Base-by-base conservation (phyloP, 805 yeast species). In the Candida fluviatilis region DNA sequence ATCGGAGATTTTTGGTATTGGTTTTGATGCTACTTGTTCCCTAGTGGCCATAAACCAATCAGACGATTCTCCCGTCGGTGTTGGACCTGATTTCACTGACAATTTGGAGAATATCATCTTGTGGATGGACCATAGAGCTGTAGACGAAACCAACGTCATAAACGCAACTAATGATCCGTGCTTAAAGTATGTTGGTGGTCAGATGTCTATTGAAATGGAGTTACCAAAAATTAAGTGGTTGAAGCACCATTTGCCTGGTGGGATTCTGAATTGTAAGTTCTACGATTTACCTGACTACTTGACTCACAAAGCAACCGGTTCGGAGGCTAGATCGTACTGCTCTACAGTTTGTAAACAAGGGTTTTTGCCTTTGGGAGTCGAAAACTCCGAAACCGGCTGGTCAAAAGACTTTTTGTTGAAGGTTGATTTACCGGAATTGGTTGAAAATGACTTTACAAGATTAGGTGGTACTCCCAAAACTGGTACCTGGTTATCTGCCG, bases 41-140 rank as follows among this genome's bases (percentile, higher is more conserved):
- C 70, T 93, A 41, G 96, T 89, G 11, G 96, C 80, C 1, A 69
- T 90, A 26, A 73, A 80, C 43, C 84, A 82, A 47, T 56, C 66
- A 4, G 69, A 74, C 33, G 85, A 84, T 49, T 58, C 69, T 34
- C 95, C 96, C 3, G 73, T 87, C 31, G 87, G 84, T 2, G 98
- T 89, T 12, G 99, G 99, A 7, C 98, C 99, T 1, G 86, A 90
- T 56, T 91, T 87, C 58, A 46, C 62, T 24, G 80, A 87, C 51
- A 49, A 67, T 34, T 75, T 74, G 44, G 95, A 90, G 56, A 89
- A 93, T 61, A 82, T 93, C 52, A 80, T 93, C 37, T 64, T 93
- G 46, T 93, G 99, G 99, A 91, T 93, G 98, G 99, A 93, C 66
- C 99, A 93, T 62, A 76, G 99, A 46, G 97, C 98, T 0, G 81